Conservation (phyloP, 164 flowering plant species). For the Malania oleifera region DNA sequence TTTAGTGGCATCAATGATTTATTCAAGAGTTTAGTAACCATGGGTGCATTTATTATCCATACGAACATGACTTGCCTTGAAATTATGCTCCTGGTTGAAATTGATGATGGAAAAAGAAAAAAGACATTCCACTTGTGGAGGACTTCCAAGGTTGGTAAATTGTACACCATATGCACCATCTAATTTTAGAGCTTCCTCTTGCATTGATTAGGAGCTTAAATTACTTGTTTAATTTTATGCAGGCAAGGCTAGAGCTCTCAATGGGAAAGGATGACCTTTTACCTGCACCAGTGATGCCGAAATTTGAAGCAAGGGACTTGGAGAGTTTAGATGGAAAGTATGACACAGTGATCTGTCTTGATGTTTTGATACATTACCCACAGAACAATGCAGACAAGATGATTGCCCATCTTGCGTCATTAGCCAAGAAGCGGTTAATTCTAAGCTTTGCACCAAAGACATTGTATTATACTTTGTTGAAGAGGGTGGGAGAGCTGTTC, state of each 20-base stretch:
- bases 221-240: constrained; percentile 10
- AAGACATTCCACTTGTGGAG: background rate
- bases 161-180: too few relatives aligned
- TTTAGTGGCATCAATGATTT: too few relatives aligned
- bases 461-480: constrained; percentile 67
- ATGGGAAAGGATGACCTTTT: constrained; percentile 16
- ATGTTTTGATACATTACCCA: constrained; percentile 95
- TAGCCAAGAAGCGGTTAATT: constrained; percentile 74
- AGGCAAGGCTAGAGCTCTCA: constrained; percentile 53
- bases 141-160: too few relatives aligned
- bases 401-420: constrained; percentile 86
- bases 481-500: constrained; percentile 92
- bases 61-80: too few relatives aligned
- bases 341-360: constrained; percentile 83
- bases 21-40: too few relatives aligned
- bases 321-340: constrained; percentile 84
- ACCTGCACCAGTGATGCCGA: constrained; percentile 45
- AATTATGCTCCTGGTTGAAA: too few relatives aligned
- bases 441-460: constrained; percentile 98
- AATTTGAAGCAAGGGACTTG: constrained; percentile 76
- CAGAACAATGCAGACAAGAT: constrained; percentile 92
- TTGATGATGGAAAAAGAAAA: too few relatives aligned
- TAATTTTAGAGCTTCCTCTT: too few relatives aligned
- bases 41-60: too few relatives aligned
- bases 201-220: background rate